Evolutionary conservation across 192 early-diverging fungal genomes (phyloP), one percentile per base, ranked within the genome.

Genomic region (Coemansia sp.): DNA sequence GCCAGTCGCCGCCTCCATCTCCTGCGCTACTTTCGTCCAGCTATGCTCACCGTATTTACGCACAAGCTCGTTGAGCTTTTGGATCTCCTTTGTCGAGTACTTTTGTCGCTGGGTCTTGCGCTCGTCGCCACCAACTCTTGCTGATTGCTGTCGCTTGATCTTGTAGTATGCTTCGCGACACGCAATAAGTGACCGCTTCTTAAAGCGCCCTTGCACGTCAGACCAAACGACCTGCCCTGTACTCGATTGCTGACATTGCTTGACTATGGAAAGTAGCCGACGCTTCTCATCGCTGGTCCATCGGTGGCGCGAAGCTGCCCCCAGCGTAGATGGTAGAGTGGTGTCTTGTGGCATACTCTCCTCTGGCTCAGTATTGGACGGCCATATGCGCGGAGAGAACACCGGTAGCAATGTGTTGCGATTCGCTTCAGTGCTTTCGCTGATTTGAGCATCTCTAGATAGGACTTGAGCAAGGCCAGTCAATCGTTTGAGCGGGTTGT

Each of bases 41-140:
- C 56, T 68, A 13, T 45, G 62, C 39, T 80, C 78, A 39, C 78
- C 78, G 16, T 67, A 36, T 6, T 54, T 53, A 5, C 59, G 51
- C 44, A 80, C 64, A 1, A 48, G 35, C 35, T 62, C 69, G 1
- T 48, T 24, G 50, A 79, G 44, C 33, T 29, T 33, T 17, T 29
- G 14, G 39, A 19, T 36, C 16, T 74, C 74, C 6, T 13, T 13
- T 2, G 45, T 19, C 4, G 53, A 31, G 5, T 17, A 6, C 19
- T 13, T n/a, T 33, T 42, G 40, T 29, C 16, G 24, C 11, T 21
- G 31, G 59, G 53, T 13, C 24, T 33, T 39, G 37, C 35, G 56
- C 8, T 36, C 4, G 56, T 39, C 29, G 33, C 10, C 8, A 11
- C 13, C 50, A 10, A 16, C 33, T 57, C 5, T 3, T 37, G 34